A percentile compares a stretch with the other conserved stretches of the same genome.
These are phyloP conservation scores for Metarhizium anisopliae DNA, from an alignment of 2,329 filamentous ascomycete species.

Conservation along the genomic window DNA sequence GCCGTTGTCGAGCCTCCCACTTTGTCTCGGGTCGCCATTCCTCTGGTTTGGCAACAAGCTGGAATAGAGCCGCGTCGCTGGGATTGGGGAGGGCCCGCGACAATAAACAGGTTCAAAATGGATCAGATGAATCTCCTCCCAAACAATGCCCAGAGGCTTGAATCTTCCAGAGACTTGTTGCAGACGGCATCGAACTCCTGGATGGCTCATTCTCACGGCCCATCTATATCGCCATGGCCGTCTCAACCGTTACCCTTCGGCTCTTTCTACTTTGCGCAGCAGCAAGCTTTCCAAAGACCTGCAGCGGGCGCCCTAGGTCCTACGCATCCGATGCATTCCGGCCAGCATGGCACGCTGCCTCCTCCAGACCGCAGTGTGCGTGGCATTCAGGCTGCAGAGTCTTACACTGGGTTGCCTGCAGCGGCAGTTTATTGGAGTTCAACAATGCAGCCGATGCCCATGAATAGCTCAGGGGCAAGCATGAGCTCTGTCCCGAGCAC, in stretches of 20 bases:
- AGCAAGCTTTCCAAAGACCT: not conserved
- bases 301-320: not conserved
- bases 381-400: not conserved
- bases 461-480: not conserved
- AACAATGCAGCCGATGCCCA: not conserved
- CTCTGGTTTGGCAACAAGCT: not conserved
- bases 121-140: slow-evolving; percentile 19
- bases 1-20: not conserved
- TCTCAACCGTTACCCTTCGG: slow-evolving; percentile 6
- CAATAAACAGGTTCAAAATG: slow-evolving; percentile 11
- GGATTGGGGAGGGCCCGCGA: not conserved
- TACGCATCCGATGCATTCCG: not conserved
- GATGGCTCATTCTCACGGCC: slow-evolving; percentile 13
- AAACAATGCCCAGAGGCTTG: slow-evolving; percentile 13
- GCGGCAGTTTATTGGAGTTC: not conserved
- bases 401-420: not conserved
- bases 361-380: slow-evolving; percentile 4
- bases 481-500: not conserved
- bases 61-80: not conserved
- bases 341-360: slow-evolving; percentile 4
- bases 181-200: slow-evolving; percentile 18
- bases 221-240: slow-evolving; percentile 15
- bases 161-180: slow-evolving; percentile 18
- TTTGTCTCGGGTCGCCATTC: not conserved
- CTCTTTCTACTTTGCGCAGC: slow-evolving; percentile 1